Evolutionary conservation across 306 rosid genomes (phyloP), one percentile per base, ranked within the genome.

Genomic region (Vigna hirtella): DNA sequence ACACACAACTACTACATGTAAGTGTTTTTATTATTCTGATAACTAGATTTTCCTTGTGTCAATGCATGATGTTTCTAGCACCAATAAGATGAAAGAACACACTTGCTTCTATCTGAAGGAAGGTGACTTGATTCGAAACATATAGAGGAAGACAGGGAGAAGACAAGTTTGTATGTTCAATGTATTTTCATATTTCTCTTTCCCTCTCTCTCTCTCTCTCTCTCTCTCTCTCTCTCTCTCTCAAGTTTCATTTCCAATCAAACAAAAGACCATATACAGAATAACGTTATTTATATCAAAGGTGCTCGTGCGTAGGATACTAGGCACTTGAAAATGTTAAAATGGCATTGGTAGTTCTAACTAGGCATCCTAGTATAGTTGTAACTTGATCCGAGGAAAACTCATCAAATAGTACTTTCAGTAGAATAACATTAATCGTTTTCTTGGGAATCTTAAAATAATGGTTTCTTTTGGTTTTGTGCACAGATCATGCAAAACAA

Each of bases 401-500:
- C 40, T 13, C 7, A 38, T 11, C 52, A 3, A 42, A 73, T n/a
- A 11, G 9, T 51, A 73, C 42, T 43, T 67, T 68, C 22, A 48
- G 5, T 78, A 66, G 24, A 8, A 59, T 10, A 79, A 48, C 66
- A 32, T n/a, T 36, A 79, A 66, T 66, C 66, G 16, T 30, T 64
- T 56, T 17, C 9, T 66, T 43, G 16, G 22, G 70, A 52, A 42
- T 28, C 42, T 42, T 32, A 16, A 32, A 40, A 63, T 10, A 66
- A 80, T 56, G 15, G 17, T 58, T 68, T 59, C 8, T 17, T 50
- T 61, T 70, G 83, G 43, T 57, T 72, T 1, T 79, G 20, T 50
- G 9, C 72, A 76, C 73, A 94, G 97, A 86, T 88, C 85, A 69
- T 24, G 85, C 83, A 68, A 91, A 93, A 83, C 94, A 80, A 84